These are phyloP conservation scores for Cordyceps javanica DNA, from an alignment of 2,329 filamentous ascomycete species.

Conservation along the genomic window DNA sequence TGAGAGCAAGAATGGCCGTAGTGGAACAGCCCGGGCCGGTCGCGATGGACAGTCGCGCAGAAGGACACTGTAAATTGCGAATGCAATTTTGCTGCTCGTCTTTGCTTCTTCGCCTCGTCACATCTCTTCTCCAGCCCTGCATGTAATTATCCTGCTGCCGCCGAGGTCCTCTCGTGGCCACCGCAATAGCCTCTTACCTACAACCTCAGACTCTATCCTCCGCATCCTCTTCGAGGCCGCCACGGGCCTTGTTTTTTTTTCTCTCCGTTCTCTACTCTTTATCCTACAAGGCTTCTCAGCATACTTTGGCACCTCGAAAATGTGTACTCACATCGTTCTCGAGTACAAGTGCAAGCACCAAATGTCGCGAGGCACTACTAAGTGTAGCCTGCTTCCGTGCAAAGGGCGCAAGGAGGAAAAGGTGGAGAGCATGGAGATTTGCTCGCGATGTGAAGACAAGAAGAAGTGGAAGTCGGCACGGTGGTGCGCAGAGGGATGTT, in stretches of 20 bases:
- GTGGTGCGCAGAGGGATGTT: conserved; percentile 32
- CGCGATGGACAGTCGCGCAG: background rate
- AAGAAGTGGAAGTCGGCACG: conserved; percentile 26
- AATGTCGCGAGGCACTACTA: conserved; percentile 28
- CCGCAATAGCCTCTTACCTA: background rate
- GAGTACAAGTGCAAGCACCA: conserved; percentile 32
- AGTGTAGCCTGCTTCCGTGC: conserved; percentile 29
- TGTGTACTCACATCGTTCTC: conserved; percentile 29
- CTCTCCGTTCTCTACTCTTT: background rate
- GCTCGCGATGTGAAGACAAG: conserved; percentile 29
- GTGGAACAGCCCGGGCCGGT: conserved; percentile 1
- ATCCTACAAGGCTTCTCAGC: background rate
- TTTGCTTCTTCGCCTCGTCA: background rate
- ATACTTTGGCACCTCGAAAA: conserved; percentile 11
- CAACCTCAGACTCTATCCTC: background rate
- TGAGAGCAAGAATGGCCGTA: conserved; percentile 8
- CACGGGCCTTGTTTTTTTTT: background rate
- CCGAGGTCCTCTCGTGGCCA: background rate
- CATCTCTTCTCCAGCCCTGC: background rate
- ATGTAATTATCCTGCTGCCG: background rate
- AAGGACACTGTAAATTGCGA: too few species aligned
- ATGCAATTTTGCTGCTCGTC: background rate
- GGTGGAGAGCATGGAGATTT: conserved; percentile 25
- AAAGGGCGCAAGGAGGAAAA: conserved; percentile 26
- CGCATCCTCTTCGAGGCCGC: background rate